Conservation (phyloP, 495 filamentous ascomycete genomes). For the Xylaria sp. region DNA sequence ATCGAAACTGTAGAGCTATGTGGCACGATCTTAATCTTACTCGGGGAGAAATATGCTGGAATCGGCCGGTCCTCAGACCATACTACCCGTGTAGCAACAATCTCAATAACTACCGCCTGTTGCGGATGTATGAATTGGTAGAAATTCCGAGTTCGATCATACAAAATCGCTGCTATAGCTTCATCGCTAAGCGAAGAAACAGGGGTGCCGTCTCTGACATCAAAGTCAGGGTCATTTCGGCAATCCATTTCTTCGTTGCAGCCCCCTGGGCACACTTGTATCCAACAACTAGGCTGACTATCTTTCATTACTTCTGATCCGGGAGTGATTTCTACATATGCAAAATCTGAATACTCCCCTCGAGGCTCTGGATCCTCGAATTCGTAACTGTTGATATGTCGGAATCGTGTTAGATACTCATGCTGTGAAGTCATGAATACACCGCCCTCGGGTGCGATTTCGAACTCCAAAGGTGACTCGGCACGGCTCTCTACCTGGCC, state of each 20-base stretch:
- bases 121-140: neutral
- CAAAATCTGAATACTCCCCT: neutral
- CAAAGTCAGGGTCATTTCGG: neutral
- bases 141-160: neutral
- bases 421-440: neutral
- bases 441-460: neutral
- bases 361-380: no score
- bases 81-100: neutral
- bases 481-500: no score
- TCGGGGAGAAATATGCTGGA: constrained; percentile 1
- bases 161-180: neutral
- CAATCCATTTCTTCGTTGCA: neutral
- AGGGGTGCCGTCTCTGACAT: neutral
- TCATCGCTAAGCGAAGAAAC: neutral
- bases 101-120: neutral
- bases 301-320: neutral
- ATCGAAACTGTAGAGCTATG: neutral
- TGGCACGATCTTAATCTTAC: neutral
- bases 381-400: neutral
- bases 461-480: neutral
- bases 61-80: neutral
- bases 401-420: neutral
- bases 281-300: neutral
- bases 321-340: neutral
- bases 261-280: constrained; percentile 4